Percentiles rank a stretch among this genome's conserved stretches.
Evolutionary conservation across 371 early-diverging fungal genomes (phyloP).

Genomic region (Mucor piriformis): DNA sequence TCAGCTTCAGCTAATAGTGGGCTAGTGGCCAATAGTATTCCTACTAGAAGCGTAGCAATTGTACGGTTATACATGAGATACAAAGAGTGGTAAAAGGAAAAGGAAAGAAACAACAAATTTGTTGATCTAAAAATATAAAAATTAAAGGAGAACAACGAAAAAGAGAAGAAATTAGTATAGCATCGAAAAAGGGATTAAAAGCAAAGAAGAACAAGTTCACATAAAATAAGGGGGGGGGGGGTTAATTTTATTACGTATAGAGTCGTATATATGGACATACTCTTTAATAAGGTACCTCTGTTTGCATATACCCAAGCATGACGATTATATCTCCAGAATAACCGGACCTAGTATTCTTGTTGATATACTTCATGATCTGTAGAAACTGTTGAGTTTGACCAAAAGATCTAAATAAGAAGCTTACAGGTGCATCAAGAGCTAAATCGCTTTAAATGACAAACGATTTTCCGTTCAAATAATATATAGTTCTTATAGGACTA

Average conservation of each 20-base stretch:
- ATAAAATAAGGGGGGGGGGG: background rate
- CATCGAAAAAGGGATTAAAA: no score
- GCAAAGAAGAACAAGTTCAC: background rate
- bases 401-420: constrained; percentile 58
- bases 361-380: constrained; percentile 53
- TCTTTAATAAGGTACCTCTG: constrained; percentile 38
- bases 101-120: background rate
- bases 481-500: constrained; percentile 56
- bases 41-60: background rate
- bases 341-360: constrained; percentile 31
- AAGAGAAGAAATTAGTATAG: background rate
- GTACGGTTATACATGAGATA: background rate
- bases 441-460: constrained; percentile 58
- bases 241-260: background rate
- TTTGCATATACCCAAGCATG: constrained; percentile 56
- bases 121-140: background rate
- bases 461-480: constrained; percentile 53
- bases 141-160: background rate
- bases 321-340: constrained; percentile 68
- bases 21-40: background rate
- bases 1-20: background rate
- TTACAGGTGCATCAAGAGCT: constrained; percentile 64
- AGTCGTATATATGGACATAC: background rate
- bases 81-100: background rate
- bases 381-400: constrained; percentile 47